phyloP scores from a whole-genome alignment of 495 filamentous ascomycete genomes.

The Xylaria scruposa region DNA sequence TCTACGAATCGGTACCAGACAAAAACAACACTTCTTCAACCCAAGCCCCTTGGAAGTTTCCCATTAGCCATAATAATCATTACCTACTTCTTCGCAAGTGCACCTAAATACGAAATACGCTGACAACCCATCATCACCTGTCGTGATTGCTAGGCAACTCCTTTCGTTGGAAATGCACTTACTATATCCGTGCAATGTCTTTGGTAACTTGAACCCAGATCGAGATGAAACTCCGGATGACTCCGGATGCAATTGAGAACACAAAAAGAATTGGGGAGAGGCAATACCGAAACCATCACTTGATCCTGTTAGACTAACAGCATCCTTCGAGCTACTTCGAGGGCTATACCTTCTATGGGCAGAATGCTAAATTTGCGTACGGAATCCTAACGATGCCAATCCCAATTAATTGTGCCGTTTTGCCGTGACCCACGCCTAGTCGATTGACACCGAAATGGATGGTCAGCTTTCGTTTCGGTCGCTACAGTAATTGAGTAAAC shows the following conservation, averaged over 20 bases:
- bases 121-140: not conserved
- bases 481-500: not conserved
- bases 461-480: not conserved
- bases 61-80: not conserved
- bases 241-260: not conserved
- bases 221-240: no score
- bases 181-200: not conserved
- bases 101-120: conserved; percentile 10
- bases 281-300: not conserved
- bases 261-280: not conserved
- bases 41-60: not conserved
- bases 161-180: not conserved
- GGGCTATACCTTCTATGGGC: not conserved
- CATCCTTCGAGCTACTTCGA: not conserved
- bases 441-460: not conserved
- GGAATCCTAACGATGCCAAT: not conserved
- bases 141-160: not conserved
- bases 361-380: not conserved
- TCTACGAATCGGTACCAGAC: not conserved
- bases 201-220: no score
- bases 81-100: not conserved
- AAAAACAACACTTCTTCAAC: not conserved
- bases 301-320: not conserved
- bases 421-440: not conserved
- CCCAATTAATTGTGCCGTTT: conserved; percentile 14